Conservation (phyloP, 2,329 filamentous ascomycete genomes). For the Apiospora malaysiana region DNA sequence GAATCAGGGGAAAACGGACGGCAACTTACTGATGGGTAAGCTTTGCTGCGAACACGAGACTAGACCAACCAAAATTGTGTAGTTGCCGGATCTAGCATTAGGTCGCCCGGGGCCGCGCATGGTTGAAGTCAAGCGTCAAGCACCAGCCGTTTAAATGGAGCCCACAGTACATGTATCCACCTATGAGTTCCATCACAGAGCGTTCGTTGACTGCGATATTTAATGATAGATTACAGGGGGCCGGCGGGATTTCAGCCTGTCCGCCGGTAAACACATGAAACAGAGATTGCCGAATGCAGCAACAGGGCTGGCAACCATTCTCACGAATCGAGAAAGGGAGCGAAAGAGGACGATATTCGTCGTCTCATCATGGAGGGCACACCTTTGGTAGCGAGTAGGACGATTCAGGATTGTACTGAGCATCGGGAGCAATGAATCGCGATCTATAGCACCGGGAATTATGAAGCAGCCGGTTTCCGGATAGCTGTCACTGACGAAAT, state of each 20-base stretch:
- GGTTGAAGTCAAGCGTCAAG: neutral
- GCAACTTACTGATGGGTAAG: neutral
- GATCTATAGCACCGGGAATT: neutral
- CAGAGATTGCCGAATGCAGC: constrained; percentile 14
- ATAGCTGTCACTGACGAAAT: neutral
- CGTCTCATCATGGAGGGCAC: neutral
- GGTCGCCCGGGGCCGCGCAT: neutral
- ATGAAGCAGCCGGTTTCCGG: neutral
- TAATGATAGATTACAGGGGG: constrained; percentile 8
- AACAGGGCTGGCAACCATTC: neutral
- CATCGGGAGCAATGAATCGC: neutral
- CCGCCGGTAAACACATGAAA: constrained; percentile 16
- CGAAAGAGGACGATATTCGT: neutral
- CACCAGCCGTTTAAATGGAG: neutral
- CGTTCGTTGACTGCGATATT: neutral
- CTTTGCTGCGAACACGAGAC: neutral
- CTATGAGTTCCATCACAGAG: neutral
- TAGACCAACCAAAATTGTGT: neutral
- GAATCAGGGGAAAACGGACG: neutral
- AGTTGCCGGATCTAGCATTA: constrained; percentile 7
- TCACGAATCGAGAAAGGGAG: neutral
- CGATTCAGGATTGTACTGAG: neutral
- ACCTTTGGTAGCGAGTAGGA: neutral
- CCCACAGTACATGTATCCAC: too few relatives aligned
- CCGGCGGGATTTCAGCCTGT: constrained; percentile 4